phyloP scores from a whole-genome alignment of 345 rosid species.

The Salix koriyanagi region DNA sequence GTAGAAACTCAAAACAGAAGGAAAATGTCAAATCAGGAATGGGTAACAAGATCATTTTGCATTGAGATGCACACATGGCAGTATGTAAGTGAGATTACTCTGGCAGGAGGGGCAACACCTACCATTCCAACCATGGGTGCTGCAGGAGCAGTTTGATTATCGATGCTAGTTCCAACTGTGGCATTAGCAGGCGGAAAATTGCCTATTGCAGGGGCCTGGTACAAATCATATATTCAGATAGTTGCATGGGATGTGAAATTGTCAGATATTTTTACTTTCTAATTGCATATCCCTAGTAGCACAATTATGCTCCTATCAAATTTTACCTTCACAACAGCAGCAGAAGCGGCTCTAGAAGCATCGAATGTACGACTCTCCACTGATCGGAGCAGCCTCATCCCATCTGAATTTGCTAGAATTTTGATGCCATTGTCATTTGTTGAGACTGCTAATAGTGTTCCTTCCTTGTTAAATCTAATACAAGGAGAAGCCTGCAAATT shows the following conservation, averaged over 20 bases:
- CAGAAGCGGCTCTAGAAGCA: slow-evolving; percentile 66
- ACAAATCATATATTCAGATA: slow-evolving; percentile 15
- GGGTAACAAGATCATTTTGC: not conserved
- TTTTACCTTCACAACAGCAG: slow-evolving; percentile 56
- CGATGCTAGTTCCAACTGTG: slow-evolving; percentile 46
- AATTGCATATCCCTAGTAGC: not conserved
- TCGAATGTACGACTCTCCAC: slow-evolving; percentile 76
- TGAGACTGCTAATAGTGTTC: slow-evolving; percentile 71
- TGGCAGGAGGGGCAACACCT: slow-evolving; percentile 14
- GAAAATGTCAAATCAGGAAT: not conserved
- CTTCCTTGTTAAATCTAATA: slow-evolving; percentile 74
- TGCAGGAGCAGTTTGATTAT: slow-evolving; percentile 47
- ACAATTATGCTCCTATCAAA: not conserved
- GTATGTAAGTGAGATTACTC: not conserved
- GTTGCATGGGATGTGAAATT: not conserved
- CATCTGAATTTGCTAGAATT: slow-evolving; percentile 77
- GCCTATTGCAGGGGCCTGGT: slow-evolving; percentile 44
- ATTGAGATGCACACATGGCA: not conserved
- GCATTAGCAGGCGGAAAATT: slow-evolving; percentile 50
- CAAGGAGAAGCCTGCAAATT: slow-evolving; percentile 73
- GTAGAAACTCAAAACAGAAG: slow-evolving; percentile 25
- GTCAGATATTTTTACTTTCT: not conserved
- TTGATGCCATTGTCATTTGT: slow-evolving; percentile 70
- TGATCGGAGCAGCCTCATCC: slow-evolving; percentile 56
- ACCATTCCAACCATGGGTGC: slow-evolving; percentile 60